A percentile compares a stretch with the other conserved stretches of the same genome.
Conservation (phyloP, 148 eudicot genomes). For the Rhododendron griersonianum region DNA sequence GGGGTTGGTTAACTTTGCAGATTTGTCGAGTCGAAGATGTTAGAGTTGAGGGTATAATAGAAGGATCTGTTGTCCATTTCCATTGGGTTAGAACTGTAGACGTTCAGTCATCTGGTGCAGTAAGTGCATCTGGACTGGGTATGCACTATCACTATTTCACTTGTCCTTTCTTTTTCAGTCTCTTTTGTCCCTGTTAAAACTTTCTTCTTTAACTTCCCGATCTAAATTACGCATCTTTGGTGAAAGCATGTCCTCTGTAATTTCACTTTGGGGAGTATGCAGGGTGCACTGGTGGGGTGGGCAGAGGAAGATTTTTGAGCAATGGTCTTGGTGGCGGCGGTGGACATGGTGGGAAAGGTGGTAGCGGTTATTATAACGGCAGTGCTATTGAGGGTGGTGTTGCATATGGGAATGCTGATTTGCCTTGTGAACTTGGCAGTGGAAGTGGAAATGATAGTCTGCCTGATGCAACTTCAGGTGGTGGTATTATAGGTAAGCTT, state of each 20-base stretch:
- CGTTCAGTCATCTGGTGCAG: constrained; percentile 51
- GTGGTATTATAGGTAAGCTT: constrained; percentile 79
- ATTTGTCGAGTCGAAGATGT: constrained; percentile 90
- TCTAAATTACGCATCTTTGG: background rate
- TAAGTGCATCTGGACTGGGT: constrained; percentile 88
- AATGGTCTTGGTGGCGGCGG: constrained; percentile 87
- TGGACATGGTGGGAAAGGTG: constrained; percentile 95
- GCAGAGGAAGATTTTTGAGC: constrained; percentile 69
- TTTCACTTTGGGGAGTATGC: constrained; percentile 20
- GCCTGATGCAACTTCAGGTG: constrained; percentile 77
- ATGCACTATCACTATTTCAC: constrained; percentile 23
- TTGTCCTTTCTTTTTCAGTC: background rate
- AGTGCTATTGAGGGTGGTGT: constrained; percentile 56
- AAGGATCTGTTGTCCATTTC: constrained; percentile 91
- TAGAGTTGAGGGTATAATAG: constrained; percentile 53
- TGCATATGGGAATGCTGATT: constrained; percentile 70
- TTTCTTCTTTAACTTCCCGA: background rate
- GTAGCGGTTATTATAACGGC: constrained; percentile 71
- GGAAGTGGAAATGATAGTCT: constrained; percentile 85
- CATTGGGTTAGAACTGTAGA: constrained; percentile 79
- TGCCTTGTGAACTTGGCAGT: constrained; percentile 97
- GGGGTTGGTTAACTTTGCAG: constrained; percentile 40
- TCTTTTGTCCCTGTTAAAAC: background rate
- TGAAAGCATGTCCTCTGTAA: background rate
- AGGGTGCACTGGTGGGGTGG: constrained; percentile 83